Conservation (phyloP, 2,329 filamentous ascomycete genomes). For the Coccinonectria pachysandricola region DNA sequence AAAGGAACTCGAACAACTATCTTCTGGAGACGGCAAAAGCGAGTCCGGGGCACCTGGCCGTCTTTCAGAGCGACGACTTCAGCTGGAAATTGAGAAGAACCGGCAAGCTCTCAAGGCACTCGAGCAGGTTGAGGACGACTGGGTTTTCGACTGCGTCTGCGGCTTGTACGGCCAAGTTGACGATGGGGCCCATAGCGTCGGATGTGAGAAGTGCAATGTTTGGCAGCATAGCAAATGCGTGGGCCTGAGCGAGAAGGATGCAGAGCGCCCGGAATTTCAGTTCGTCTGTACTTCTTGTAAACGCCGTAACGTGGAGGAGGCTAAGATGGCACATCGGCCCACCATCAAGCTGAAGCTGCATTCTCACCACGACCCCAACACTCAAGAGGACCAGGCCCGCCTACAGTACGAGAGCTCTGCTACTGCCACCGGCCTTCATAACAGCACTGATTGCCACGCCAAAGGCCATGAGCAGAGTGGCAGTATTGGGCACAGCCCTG, state of each 20-base stretch:
- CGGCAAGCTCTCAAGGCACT: constrained; percentile 67
- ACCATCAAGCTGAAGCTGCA: constrained; percentile 48
- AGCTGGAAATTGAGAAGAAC: constrained; percentile 70
- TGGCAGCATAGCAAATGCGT: constrained; percentile 97
- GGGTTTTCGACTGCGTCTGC: constrained; percentile 93
- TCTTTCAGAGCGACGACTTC: constrained; percentile 69
- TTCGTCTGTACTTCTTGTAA: constrained; percentile 77
- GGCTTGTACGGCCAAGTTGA: constrained; percentile 87
- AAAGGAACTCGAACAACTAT: constrained; percentile 69
- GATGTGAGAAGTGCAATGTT: constrained; percentile 86
- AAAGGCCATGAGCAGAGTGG: no score
- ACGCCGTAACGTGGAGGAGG: constrained; percentile 53
- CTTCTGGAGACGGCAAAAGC: constrained; percentile 64
- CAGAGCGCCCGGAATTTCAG: constrained; percentile 76
- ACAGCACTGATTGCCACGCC: no score
- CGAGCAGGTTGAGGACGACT: constrained; percentile 66
- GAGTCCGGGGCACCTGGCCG: constrained; percentile 45
- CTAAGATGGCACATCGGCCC: constrained; percentile 45
- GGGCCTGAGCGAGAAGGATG: constrained; percentile 65
- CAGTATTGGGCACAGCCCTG: no score
- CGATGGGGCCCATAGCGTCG: constrained; percentile 86
- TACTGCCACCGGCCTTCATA: no score
- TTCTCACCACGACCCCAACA: no score
- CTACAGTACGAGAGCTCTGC: no score
- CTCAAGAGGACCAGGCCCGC: no score